Evolutionary conservation across 345 rosid species (phyloP), one percentile per base, ranked within the genome.

Genomic region (Aquilaria sinensis): DNA sequence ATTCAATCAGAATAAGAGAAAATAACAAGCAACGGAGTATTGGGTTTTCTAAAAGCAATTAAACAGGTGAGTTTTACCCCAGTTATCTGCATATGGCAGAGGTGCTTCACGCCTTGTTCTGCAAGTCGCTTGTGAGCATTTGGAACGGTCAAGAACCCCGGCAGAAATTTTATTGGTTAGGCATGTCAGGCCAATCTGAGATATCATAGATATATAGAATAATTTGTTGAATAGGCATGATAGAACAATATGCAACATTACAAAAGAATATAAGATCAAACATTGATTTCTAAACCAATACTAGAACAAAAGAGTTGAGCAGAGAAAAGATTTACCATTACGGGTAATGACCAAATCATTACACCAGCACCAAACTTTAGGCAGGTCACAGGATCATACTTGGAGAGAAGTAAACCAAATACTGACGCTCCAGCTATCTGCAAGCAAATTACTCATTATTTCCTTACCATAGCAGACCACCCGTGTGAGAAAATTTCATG

Each of bases 361-460:
- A 83, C 67, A 65, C 84, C 69, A 65, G 89, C 88, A 57, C 94
- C 96, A 33, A 80, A 78, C 83, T 83, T 85, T 71, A 93, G 76
- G 85, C 96, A 93, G 59, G 92, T 86, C 72, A 90, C 95, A 14
- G 88, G 90, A 41, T 86, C 81, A 68, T 80, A 90, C 66, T 73
- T 86, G 67, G 92, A 82, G 55, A 90, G 85, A 63, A 93, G 95
- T 70, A 88, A 66, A 53, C 97, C 98, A 69, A 93, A 90, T 70
- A 90, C 33, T 29, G 81, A 82, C 30, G 97, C 87, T 56, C 96
- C 96, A 79, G 90, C 94, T 15, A 93, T 88, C 98, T 93, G 77
- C 64, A 71, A 34, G 61, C 51, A 57, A 56, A 29, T 51, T 23
- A 57, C 67, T 43, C 0, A 30, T 31, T 47, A 56, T 60, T 56